Base-by-base conservation (phyloP, 2,329 filamentous ascomycete species). In the Monosporascus sp. region DNA sequence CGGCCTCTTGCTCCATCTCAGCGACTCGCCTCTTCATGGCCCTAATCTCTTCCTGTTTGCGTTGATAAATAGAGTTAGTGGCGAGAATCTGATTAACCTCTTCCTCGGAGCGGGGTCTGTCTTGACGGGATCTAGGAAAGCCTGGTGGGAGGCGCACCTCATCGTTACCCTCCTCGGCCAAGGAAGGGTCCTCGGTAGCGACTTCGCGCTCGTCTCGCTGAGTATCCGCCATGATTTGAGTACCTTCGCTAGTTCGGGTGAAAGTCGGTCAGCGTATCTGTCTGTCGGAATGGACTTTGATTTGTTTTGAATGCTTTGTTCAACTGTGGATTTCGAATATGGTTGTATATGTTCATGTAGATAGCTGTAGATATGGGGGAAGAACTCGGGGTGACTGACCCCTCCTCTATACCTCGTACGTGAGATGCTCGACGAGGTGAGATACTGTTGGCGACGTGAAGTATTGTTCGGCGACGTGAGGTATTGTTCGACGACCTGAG, bases 1-100 rank as follows among this genome's bases (percentile, higher is more conserved):
- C 87, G 5, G 89, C 89, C 76, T 94, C 89, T 65, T 90, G 88
- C 75, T 94, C 89, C 89, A 94, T 94, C 75, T 94, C 89, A 58
- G 88, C 89, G 58, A 94, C 89, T 62, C 89, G 82, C 65, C 82
- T 82, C 79, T 93, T 94, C 89, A 94, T 94, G 54, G 87, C 89
- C 56, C 84, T 84, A 65, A 94, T 93, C 72, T 94, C 89, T 79
- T 93, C 80, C 81, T 84, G 55, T 58, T 50, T 31, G 45, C 51
- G 50, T 48, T 47, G 48, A 49, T 50, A 60, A 45, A 27, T 37
- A 31, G 17, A 6, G 58, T 68, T 62, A 67, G 66, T 47, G 37
- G 49, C 53, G 41, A 52, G 53, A 27, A 56, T 60, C 38, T 35
- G 35, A 46, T 52, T 47, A 17, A 57, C 49, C 48, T 55, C 49